These are phyloP conservation scores for Monilinia fructicola DNA, from an alignment of 2,329 filamentous ascomycete genomes.

Conservation along the genomic window DNA sequence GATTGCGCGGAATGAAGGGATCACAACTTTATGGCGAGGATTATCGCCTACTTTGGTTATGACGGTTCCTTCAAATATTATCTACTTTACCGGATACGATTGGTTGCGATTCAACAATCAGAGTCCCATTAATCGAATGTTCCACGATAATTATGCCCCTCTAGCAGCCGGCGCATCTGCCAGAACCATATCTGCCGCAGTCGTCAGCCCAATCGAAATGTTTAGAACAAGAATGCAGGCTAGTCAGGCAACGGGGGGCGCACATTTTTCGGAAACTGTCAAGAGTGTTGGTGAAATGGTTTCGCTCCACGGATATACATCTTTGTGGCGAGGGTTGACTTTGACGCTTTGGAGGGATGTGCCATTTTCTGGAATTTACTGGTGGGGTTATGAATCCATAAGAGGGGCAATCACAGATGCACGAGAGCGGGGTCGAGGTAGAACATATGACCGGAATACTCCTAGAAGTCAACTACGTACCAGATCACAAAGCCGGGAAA, in stretches of 20 bases:
- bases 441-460: conserved; percentile 44
- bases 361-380: conserved; percentile 95
- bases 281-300: conserved; percentile 79
- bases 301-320: conserved; percentile 68
- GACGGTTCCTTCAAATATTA: conserved; percentile 93
- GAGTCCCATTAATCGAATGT: conserved; percentile 66
- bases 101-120: conserved; percentile 75
- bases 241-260: conserved; percentile 55
- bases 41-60: conserved; percentile 92
- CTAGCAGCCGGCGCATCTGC: conserved; percentile 77
- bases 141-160: conserved; percentile 72
- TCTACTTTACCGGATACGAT: conserved; percentile 98
- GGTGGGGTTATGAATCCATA: conserved; percentile 93
- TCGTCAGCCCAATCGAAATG: conserved; percentile 89
- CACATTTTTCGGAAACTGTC: conserved; percentile 78
- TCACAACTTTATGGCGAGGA: conserved; percentile 85
- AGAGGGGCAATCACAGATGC: conserved; percentile 69
- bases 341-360: conserved; percentile 96
- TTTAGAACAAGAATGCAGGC: conserved; percentile 92
- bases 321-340: conserved; percentile 86
- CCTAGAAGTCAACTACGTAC: conserved; percentile 47
- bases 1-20: conserved; percentile 89
- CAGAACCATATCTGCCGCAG: conserved; percentile 75
- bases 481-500: conserved; percentile 63
- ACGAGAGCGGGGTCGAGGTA: conserved; percentile 55